Evolutionary conservation across 2,329 filamentous ascomycete species (phyloP), one percentile per base, ranked within the genome.

Genomic region (Stenocarpella maydis): DNA sequence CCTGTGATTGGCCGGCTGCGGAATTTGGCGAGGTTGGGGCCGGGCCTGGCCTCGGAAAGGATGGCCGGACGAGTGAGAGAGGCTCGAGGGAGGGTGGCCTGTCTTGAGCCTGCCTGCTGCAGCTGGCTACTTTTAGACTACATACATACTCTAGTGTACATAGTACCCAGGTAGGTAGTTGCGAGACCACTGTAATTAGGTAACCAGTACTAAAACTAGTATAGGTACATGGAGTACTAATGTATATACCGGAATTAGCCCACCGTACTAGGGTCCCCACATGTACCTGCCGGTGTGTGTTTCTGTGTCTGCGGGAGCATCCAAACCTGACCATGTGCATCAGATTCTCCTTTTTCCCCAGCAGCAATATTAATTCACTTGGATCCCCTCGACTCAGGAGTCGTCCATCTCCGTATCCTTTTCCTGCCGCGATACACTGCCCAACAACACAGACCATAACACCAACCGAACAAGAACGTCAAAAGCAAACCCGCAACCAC

Each of bases 1-100:
- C n/a, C 7, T 28, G 26, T 64, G 41, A 71, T 71, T 71, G 69
- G 69, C 58, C 43, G n/a, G n/a, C n/a, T n/a, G n/a, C n/a, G n/a
- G n/a, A n/a, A n/a, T n/a, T n/a, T n/a, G n/a, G n/a, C n/a, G n/a
- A n/a, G n/a, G n/a, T n/a, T n/a, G 31, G 52, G 47, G 12, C 52
- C 52, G 41, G 55, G 37, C 53, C 53, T 58, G 53, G 53, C 53
- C 53, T 41, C 26, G 53, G 26, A 41, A 34, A 31, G 31, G 31
- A 41, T 47, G 49, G 47, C 6, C 14, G 39, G 54, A 37, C 34
- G 34, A 10, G 12, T 5, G 34, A 37, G 34, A 10, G 34, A 37
- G 34, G 34, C 34, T 37, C 34, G 34, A 37, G 34, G 34, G 34
- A 37, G 47, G 50, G 43, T 37, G 37, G 63, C 21, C 58, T 63